Base-by-base conservation (phyloP, 139 green algal genomes). In the Limnomonas spitsbergensis region DNA sequence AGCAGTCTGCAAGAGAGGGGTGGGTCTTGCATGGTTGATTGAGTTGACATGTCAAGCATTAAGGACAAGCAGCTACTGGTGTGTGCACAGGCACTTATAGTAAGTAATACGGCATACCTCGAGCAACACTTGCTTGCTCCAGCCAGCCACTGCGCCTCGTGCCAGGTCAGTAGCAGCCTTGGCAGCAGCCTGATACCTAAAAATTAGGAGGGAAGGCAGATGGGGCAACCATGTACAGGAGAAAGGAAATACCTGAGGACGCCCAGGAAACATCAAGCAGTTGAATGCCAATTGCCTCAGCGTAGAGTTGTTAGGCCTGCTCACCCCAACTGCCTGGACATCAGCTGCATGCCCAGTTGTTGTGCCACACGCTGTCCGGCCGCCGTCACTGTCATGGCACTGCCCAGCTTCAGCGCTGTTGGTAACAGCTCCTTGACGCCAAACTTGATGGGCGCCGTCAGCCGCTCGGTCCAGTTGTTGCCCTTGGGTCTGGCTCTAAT, bases 361-460 rank as follows among this genome's bases (percentile, higher is more conserved):
- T 79, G 75, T 38, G 89, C 78, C 20, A 87, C 66, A 29, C 73
- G 53, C 3, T 61, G 73, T 4, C 84, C 75, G 36, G 90, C 53
- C 38, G 56, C 52, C 1, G 20, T 75, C 27, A 80, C 78, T 0
- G 87, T 86, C 1, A 94, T 56, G 2, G 90, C 91, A 27, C 87
- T 81, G 40, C 82, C 87, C 26, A 97, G 66, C 82, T 94, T 92
- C 6, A 84, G 69, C 31, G 90, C 39, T 2, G 87, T 83, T 0
- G 92, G 90, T 66, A 90, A 40, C 52, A 95, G 75, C 38, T 95
- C 92, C 31, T 84, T 73, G 40, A 85, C 66, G 9, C 88, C 91
- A 75, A 97, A 82, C 2, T 54, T 78, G 37, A 97, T 53, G 1
- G 90, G 91, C 1, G 90, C 85, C 1, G 85, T 83, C 66, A 93